These are phyloP conservation scores for Pachysandra terminalis DNA, from an alignment of 164 flowering plant species.

Conservation along the genomic window DNA sequence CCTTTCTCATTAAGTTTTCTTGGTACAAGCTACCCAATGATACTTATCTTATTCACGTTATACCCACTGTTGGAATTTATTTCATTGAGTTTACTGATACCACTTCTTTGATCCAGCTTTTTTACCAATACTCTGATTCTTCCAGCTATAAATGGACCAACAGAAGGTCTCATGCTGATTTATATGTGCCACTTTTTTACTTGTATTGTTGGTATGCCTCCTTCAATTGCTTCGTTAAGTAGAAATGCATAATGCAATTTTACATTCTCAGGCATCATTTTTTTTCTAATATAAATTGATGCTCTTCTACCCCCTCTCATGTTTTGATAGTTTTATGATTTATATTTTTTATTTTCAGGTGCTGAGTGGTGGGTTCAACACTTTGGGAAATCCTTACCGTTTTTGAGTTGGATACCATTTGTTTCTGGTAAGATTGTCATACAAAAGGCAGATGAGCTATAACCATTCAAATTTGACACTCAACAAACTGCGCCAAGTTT, in stretches of 20 bases:
- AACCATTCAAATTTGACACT: neutral
- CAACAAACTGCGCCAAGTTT: too few relatives aligned
- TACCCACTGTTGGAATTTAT: neutral
- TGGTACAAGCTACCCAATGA: too few relatives aligned
- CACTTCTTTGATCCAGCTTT: slow-evolving; percentile 48
- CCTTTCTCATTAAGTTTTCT: neutral
- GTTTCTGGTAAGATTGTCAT: slow-evolving; percentile 47
- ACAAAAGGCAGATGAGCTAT: neutral
- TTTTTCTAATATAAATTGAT: neutral
- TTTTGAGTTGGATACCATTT: slow-evolving; percentile 81
- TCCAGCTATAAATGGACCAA: slow-evolving; percentile 94
- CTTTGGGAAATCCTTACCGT: slow-evolving; percentile 66
- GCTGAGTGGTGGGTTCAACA: slow-evolving; percentile 92
- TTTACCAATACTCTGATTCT: slow-evolving; percentile 96
- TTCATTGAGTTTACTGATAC: slow-evolving; percentile 4
- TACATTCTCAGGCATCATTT: neutral
- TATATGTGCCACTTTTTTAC: slow-evolving; percentile 74
- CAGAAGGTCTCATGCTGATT: slow-evolving; percentile 97
- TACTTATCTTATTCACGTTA: too few relatives aligned
- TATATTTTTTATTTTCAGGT: slow-evolving; percentile 45
- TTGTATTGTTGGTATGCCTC: slow-evolving; percentile 70
- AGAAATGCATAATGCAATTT: neutral
- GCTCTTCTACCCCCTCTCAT: neutral
- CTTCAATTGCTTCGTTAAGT: neutral
- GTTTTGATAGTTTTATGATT: neutral